Percentiles rank a stretch among this genome's conserved stretches.
Conservation (phyloP, 23 red algal genomes). For the Gracilaria caudata region DNA sequence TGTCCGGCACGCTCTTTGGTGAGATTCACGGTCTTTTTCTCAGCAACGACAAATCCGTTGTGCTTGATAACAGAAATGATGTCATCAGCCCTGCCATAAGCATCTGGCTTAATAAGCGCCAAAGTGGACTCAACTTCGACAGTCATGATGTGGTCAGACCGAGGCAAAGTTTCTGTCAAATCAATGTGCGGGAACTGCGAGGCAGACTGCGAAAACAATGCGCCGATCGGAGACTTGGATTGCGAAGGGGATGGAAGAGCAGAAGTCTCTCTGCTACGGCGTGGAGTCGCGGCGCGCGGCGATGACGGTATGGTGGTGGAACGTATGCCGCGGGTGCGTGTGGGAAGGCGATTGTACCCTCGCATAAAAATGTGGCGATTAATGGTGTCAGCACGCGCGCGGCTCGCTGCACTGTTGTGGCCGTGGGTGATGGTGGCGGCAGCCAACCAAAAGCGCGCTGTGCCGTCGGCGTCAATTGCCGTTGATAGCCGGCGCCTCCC, state of each 20-base stretch:
- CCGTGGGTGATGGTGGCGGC: not conserved
- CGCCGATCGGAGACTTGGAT: not conserved
- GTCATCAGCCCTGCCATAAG: conserved; percentile 64
- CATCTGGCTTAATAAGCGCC: conserved; percentile 81
- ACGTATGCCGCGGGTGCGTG: not conserved
- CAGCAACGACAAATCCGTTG: conserved; percentile 63
- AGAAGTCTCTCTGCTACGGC: not conserved
- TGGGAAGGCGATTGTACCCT: not conserved
- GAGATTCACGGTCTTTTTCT: conserved; percentile 38
- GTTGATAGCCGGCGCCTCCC: not conserved
- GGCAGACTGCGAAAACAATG: not conserved
- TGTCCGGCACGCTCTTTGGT: conserved; percentile 62
- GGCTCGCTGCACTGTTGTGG: not conserved
- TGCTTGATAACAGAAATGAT: conserved; percentile 53
- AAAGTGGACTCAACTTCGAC: conserved; percentile 71
- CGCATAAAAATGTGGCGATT: conserved; percentile 12
- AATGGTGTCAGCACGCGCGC: conserved; percentile 26
- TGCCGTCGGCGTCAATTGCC: not conserved
- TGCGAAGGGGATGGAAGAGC: not conserved
- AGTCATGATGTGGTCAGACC: conserved; percentile 14
- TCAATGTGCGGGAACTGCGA: not conserved
- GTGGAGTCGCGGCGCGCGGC: not conserved
- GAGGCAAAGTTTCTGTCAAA: not conserved
- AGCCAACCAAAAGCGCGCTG: not conserved
- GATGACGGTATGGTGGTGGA: not conserved